Conservation (phyloP, 805 yeast genomes). For the Wickerhamomyces queroliae region DNA sequence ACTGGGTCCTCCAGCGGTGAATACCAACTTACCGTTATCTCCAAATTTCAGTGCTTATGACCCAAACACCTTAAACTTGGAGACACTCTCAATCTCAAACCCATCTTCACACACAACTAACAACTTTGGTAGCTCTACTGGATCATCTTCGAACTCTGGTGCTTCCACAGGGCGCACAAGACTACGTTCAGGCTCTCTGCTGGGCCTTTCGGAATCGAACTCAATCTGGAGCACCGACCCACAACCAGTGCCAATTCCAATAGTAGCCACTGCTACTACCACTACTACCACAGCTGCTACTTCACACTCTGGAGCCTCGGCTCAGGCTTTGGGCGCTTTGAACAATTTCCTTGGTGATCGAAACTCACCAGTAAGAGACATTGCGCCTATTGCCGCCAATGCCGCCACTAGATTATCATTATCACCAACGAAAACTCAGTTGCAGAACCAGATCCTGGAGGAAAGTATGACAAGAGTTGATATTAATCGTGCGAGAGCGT, state of each 20-base stretch:
- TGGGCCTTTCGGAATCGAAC: constrained; percentile 30
- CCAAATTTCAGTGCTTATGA: constrained; percentile 15
- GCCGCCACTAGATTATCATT: background rate
- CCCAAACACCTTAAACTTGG: constrained; percentile 16
- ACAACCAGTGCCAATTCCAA: constrained; percentile 5
- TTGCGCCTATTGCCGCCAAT: background rate
- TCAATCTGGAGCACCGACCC: constrained; percentile 57
- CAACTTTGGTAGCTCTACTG: constrained; percentile 15
- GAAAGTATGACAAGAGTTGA: constrained; percentile 11
- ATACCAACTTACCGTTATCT: constrained; percentile 18
- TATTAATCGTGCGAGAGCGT: constrained; percentile 20
- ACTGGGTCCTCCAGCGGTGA: constrained; percentile 12
- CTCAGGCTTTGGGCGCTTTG: background rate
- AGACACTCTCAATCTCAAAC: constrained; percentile 14
- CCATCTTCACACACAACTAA: constrained; percentile 17
- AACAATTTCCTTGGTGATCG: background rate
- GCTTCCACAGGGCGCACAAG: constrained; percentile 25
- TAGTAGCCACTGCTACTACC: no score
- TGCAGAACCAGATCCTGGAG: constrained; percentile 10
- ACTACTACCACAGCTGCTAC: background rate
- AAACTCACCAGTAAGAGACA: background rate
- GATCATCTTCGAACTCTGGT: background rate
- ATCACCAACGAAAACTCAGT: constrained; percentile 13
- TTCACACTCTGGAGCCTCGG: background rate
- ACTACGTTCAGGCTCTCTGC: constrained; percentile 51